Base-by-base conservation (phyloP, 148 eudicot genomes). In the Limonium bicolor region DNA sequence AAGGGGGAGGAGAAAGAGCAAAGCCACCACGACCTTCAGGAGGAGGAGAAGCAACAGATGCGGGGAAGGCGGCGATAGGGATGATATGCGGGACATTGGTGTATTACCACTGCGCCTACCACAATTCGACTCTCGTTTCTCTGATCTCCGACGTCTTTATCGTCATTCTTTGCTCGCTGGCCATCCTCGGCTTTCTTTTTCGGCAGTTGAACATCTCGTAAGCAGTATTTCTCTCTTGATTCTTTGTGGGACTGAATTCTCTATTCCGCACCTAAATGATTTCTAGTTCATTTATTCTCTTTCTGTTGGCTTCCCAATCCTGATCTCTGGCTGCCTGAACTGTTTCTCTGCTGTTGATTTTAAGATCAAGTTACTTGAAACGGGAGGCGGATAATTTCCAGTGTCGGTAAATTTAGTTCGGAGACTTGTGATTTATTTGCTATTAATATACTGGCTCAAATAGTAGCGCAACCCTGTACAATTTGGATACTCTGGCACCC, bases 131-230 rank as follows among this genome's bases (percentile, higher is more conserved):
- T 41, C 41, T 76, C 33, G 64, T 90, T 48, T 80, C 97, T 28
- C 77, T 90, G 28, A 8, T 80, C 31, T 76, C 93, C 57, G 95
- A 84, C 21, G 97, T 90, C 46, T 78, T 90, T 61, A 73, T 90
- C 57, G 97, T 90, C 23, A 80, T 90, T 19, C 77, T 90, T 38
- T 90, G 78, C 59, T 90, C 97, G 15, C 80, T 90, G 57, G 97
- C 97, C 53, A 90, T 90, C 24, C 95, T 90, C 36, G 97, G 95
- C 49, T 79, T 90, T 49, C 97, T 90, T 61, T 90, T 84, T 57
- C 95, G 93, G 53, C 86, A 90, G 52, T 62, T 90, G 61, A 77
- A 75, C 54, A 70, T 90, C 60, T 62, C 65, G 78, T 67, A 2
- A 63, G 55, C 4, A 17, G 38, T 33, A 24, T 43, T 22, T 32